Conservation (phyloP, 2,329 filamentous ascomycete genomes). For the Dactylellina haptotyla region DNA sequence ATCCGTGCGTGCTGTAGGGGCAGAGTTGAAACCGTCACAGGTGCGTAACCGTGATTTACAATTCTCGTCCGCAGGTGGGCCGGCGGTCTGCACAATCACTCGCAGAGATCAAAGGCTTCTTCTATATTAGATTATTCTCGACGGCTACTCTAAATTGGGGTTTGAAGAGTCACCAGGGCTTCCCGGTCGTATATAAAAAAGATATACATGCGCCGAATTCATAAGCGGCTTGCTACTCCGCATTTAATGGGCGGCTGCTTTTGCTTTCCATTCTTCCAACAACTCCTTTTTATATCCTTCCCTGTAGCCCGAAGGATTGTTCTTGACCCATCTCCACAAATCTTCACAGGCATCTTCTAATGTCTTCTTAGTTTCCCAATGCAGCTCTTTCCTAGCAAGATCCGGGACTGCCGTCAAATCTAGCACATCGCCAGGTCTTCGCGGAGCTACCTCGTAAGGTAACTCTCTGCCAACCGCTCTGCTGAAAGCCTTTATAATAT, state of each 20-base stretch:
- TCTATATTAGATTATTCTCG: no score
- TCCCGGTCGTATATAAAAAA: no score
- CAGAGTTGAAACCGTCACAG: no score
- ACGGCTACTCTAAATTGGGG: no score
- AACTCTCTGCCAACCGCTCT: slow-evolving; percentile 84
- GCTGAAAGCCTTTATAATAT: slow-evolving; percentile 96
- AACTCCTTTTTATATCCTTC: slow-evolving; percentile 87
- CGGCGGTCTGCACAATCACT: no score
- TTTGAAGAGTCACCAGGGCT: no score
- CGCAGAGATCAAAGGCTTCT: no score
- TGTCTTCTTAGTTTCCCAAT: slow-evolving; percentile 89
- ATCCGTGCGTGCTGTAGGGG: no score
- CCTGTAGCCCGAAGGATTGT: slow-evolving; percentile 95
- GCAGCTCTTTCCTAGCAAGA: slow-evolving; percentile 85
- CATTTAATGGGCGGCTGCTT: slow-evolving; percentile 1
- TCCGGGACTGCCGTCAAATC: slow-evolving; percentile 92
- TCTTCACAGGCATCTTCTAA: slow-evolving; percentile 94
- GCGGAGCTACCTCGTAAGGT: slow-evolving; percentile 83
- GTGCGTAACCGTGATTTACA: no score
- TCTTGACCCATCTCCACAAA: slow-evolving; percentile 95
- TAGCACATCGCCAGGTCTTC: slow-evolving; percentile 88
- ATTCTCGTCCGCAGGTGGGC: no score
- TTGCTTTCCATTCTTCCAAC: slow-evolving; percentile 69
- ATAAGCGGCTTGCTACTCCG: not conserved
- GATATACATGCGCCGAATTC: no score